phyloP scores from a whole-genome alignment of 225 moss, liverwort and hornwort genomes.

The Pseudoscleropodium purum region DNA sequence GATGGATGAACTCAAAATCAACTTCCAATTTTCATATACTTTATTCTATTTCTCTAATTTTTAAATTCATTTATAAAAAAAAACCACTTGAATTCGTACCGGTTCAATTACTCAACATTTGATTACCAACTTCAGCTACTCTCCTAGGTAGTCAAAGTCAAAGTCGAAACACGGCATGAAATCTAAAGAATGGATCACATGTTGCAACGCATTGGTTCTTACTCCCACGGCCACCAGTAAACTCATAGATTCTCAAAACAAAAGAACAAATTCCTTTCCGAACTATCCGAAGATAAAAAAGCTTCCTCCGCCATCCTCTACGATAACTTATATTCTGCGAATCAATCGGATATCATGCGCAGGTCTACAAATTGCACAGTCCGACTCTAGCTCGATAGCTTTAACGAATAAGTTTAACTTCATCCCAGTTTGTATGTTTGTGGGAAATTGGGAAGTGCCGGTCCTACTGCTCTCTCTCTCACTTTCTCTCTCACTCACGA shows the following conservation, averaged over 20 bases:
- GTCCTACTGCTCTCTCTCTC: too few species aligned
- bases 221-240: neutral
- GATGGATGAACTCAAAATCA: neutral
- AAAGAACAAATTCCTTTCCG: neutral
- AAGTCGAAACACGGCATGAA: too few species aligned
- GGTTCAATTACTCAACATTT: neutral
- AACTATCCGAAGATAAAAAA: neutral
- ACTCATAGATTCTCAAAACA: neutral
- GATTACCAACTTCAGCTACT: neutral
- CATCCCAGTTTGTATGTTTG: neutral
- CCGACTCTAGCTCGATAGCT: neutral
- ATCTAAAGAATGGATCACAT: neutral
- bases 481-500: too few species aligned
- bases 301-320: too few species aligned
- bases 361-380: neutral
- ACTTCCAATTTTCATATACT: neutral
- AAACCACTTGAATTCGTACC: neutral
- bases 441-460: too few species aligned
- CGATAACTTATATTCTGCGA: neutral
- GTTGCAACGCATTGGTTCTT: neutral
- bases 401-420: neutral
- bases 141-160: neutral
- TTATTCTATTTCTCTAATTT: neutral
- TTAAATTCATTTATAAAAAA: neutral
- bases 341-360: too few species aligned